These are phyloP conservation scores for Gracilaria vermiculophylla DNA, from an alignment of 23 red algal genomes.

Conservation along the genomic window DNA sequence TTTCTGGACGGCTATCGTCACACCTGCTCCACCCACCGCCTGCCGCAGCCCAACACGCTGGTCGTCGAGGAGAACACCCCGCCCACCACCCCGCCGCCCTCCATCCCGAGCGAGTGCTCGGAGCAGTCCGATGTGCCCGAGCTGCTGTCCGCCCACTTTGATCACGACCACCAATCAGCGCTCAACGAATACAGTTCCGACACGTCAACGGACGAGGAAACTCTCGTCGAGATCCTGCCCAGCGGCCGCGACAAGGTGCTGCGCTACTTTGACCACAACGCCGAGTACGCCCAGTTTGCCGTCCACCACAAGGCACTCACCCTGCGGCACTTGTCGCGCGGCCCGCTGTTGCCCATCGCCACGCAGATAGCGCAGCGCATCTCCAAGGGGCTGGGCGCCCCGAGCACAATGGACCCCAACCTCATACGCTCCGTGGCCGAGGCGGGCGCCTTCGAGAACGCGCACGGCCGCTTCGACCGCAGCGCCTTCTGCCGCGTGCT, in stretches of 20 bases:
- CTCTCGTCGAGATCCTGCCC: constrained; percentile 44
- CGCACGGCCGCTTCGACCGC: not conserved
- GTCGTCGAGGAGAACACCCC: not conserved
- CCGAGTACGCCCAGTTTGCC: constrained; percentile 57
- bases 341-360: constrained; percentile 10
- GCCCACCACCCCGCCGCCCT: not conserved
- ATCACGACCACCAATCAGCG: not conserved
- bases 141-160: constrained; percentile 5
- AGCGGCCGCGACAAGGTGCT: constrained; percentile 44
- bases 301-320: constrained; percentile 40
- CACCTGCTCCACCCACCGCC: not conserved
- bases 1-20: constrained; percentile 59
- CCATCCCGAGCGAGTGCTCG: not conserved
- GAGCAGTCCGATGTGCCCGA: constrained; percentile 27
- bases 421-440: constrained; percentile 62
- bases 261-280: constrained; percentile 69
- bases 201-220: constrained; percentile 40
- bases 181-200: constrained; percentile 25
- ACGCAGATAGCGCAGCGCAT: constrained; percentile 13
- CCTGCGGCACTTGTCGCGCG: constrained; percentile 10
- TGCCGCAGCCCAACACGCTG: constrained; percentile 32
- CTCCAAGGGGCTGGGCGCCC: constrained; percentile 8
- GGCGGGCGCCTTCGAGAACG: constrained; percentile 60
- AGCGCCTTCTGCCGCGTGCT: constrained; percentile 34
- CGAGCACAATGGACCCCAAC: constrained; percentile 7